Evolutionary conservation across 306 rosid genomes (phyloP), one percentile per base, ranked within the genome.

Genomic region (Trifolium subterraneum): DNA sequence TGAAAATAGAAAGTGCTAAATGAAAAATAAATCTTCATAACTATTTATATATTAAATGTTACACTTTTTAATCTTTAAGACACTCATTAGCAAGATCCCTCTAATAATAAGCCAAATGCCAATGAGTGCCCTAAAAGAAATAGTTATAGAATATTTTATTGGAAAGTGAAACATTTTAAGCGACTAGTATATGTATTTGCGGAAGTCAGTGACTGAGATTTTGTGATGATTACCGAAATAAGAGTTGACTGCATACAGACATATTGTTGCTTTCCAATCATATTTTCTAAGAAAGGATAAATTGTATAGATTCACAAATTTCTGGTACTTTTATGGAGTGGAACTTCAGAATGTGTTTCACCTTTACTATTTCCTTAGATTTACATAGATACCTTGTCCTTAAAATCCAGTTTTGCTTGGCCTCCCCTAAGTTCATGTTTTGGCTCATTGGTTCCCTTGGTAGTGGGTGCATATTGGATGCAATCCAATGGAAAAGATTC

Each of bases 201-300:
- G 38, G 36, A 35, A 38, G 18, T 38, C 25, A 13, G 31, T 50
- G 50, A 50, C n/a, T 22, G 20, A 18, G 64, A 19, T 50, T 15
- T 27, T 27, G 50, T 31, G 18, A 19, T 51, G 23, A 63, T 39
- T 38, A 44, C 42, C 33, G 44, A 72, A 27, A 27, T 18, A 35
- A 16, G 48, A 71, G 59, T 39, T 9, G 22, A 20, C 19, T 62
- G 23, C 36, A 13, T 36, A 10, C 36, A 39, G 0, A 2, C n/a
- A 6, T 27, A 41, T 18, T 71, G 66, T 44, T 45, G 20, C 23
- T 18, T 51, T 54, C 33, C 51, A n/a, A 38, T 42, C 56, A 45
- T 69, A 42, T 33, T 35, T 58, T 70, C 72, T 18, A 15, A 39
- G 25, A 67, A 47, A 23, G 55, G 44, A 29, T 66, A 23, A 11